These are phyloP conservation scores for Mucor saturninus DNA, from an alignment of 371 early-diverging fungal genomes.

Conservation along the genomic window DNA sequence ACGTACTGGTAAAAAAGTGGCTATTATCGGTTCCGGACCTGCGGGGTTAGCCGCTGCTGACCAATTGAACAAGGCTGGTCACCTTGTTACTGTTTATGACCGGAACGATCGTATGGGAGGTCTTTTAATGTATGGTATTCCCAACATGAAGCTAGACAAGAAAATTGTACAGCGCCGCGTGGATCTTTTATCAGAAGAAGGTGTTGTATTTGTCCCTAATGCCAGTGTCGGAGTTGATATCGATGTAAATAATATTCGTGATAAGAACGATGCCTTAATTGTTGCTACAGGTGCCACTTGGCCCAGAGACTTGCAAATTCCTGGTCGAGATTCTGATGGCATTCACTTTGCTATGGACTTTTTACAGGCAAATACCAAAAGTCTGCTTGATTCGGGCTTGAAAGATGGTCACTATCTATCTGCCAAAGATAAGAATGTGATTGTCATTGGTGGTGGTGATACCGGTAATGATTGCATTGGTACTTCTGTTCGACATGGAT, in stretches of 20 bases:
- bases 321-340: conserved; percentile 84
- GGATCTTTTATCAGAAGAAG: conserved; percentile 91
- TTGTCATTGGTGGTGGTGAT: conserved; percentile 99
- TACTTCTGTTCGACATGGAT: conserved; percentile 92
- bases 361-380: conserved; percentile 88
- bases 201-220: conserved; percentile 86
- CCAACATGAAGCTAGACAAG: conserved; percentile 99
- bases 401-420: conserved; percentile 76
- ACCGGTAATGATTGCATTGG: conserved; percentile 97
- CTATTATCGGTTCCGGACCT: conserved; percentile 95
- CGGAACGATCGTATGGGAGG: conserved; percentile 96
- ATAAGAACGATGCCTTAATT: conserved; percentile 80
- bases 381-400: conserved; percentile 77
- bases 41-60: conserved; percentile 97
- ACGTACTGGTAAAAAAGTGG: conserved; percentile 86
- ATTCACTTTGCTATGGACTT: conserved; percentile 98
- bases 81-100: conserved; percentile 93
- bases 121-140: conserved; percentile 96
- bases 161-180: conserved; percentile 89
- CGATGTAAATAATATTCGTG: conserved; percentile 66
- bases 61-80: conserved; percentile 96
- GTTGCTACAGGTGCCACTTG: conserved; percentile 96
- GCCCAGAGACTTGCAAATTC: conserved; percentile 93
- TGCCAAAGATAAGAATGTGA: conserved; percentile 91
- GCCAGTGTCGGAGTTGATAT: conserved; percentile 87